Conservation (phyloP, 2,329 filamentous ascomycete genomes). For the Trichoderma pleuroti region DNA sequence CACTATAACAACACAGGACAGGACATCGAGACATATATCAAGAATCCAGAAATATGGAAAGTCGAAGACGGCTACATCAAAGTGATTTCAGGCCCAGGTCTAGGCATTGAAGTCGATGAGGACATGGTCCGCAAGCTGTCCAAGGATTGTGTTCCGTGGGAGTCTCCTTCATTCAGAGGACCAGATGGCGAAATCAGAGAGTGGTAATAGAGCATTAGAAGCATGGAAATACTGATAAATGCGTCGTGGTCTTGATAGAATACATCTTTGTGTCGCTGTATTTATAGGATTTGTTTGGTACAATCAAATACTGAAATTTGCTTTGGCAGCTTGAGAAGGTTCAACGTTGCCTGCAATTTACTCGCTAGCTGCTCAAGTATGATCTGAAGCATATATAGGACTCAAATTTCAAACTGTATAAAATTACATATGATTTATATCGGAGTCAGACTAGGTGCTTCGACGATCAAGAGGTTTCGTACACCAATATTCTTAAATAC, state of each 20-base stretch:
- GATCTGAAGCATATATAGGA: neutral
- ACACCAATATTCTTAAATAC: neutral
- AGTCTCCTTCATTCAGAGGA: slow-evolving; percentile 62
- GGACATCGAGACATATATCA: slow-evolving; percentile 64
- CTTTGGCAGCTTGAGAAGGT: neutral
- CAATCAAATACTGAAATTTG: neutral
- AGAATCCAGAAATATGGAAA: slow-evolving; percentile 61
- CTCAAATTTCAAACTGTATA: neutral
- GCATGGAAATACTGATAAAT: neutral
- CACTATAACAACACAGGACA: slow-evolving; percentile 70
- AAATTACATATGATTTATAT: neutral
- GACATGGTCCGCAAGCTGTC: slow-evolving; percentile 59
- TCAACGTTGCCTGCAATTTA: neutral
- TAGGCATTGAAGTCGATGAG: slow-evolving; percentile 72
- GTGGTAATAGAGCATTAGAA: slow-evolving; percentile 48
- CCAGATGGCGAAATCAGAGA: slow-evolving; percentile 64
- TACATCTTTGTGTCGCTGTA: neutral
- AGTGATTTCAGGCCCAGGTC: slow-evolving; percentile 54
- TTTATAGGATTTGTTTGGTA: neutral
- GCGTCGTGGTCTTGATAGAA: neutral
- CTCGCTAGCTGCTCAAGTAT: neutral
- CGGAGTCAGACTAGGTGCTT: neutral
- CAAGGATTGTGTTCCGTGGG: slow-evolving; percentile 59
- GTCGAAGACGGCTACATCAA: slow-evolving; percentile 65
- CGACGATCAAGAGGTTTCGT: neutral